Base-by-base conservation (phyloP, 148 eudicot species). In the Bassia scoparia region DNA sequence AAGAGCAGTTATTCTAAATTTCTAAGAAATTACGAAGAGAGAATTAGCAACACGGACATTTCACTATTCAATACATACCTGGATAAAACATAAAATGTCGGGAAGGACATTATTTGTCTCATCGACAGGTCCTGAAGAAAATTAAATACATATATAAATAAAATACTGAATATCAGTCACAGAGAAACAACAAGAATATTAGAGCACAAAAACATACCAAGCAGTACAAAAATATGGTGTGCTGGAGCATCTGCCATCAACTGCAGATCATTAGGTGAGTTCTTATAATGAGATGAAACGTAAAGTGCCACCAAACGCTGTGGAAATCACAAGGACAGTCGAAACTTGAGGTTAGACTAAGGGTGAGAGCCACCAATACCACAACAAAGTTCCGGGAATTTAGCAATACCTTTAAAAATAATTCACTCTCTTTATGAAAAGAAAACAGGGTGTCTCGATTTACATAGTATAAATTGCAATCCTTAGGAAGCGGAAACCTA, bases 171-270 rank as follows among this genome's bases (percentile, higher is more conserved):
- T 41, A 41, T 7, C 44, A 3, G 11, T 41, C 44, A 41, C n/a
- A 41, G 11, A 41, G 44, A 41, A 41, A 3, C 44, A n/a, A 41
- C 44, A 41, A 7, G 9, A 41, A 41, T 7, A 3, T 41, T 41
- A 41, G 9, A 41, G 44, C 8, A 41, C 4, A 41, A 7, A 41
- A 7, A 75, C n/a, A n/a, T n/a, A n/a, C n/a, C 91, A 63, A 88
- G 89, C 72, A 88, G 73, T 50, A 88, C 91, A 84, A 88, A 88
- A 56, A 88, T 78, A n/a, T 88, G 91, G 82, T 86, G 91, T 17
- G 91, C 89, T 69, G 91, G 89, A 72, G 89, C 89, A 84, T 88
- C 91, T 55, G 91, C 89, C 87, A 88, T 78, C 76, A 88, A 71
- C 79, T 86, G n/a, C 68, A 88, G 72, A 77, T 88, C 91, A 72